A percentile compares a stretch with the other conserved stretches of the same genome.
phyloP scores from a whole-genome alignment of 257 asterid species.

The Gentiana macrophylla region DNA sequence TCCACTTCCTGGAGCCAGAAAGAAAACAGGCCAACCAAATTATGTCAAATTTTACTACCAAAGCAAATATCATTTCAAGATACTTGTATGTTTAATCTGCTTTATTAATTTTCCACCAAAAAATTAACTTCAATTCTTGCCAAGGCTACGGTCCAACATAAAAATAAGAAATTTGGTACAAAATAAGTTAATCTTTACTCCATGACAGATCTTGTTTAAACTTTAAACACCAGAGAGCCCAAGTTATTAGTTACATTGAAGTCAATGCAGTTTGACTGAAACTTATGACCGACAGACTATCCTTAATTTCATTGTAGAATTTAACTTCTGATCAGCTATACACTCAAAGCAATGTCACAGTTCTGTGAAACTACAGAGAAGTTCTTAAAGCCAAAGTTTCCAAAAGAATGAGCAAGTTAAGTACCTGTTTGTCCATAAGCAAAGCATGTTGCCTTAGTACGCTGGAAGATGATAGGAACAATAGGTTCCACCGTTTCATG shows the following conservation, averaged over 20 bases:
- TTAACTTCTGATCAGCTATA: too few species aligned
- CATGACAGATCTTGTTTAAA: too few species aligned
- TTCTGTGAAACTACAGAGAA: too few species aligned
- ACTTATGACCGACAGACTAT: too few species aligned
- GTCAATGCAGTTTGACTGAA: too few species aligned
- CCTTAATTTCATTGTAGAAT: too few species aligned
- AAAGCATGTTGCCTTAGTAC: conserved; percentile 92
- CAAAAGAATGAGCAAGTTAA: conserved; percentile 1
- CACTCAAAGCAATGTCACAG: too few species aligned
- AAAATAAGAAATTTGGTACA: too few species aligned
- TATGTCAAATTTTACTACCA: not conserved
- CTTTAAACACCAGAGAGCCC: too few species aligned
- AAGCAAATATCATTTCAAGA: not conserved
- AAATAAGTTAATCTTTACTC: too few species aligned
- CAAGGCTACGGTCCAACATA: not conserved
- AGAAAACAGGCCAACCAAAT: not conserved
- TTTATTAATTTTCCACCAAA: not conserved
- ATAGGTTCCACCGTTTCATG: conserved; percentile 84
- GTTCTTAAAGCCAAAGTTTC: too few species aligned
- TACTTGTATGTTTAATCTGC: not conserved
- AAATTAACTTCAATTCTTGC: not conserved
- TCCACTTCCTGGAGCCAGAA: conserved; percentile 23
- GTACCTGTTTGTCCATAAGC: conserved; percentile 75
- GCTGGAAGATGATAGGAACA: conserved; percentile 77
- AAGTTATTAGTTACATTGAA: too few species aligned